Evolutionary conservation across 176 grass and related monocot species (phyloP), one percentile per base, ranked within the genome.

Genomic region (Triticum turgidum): DNA sequence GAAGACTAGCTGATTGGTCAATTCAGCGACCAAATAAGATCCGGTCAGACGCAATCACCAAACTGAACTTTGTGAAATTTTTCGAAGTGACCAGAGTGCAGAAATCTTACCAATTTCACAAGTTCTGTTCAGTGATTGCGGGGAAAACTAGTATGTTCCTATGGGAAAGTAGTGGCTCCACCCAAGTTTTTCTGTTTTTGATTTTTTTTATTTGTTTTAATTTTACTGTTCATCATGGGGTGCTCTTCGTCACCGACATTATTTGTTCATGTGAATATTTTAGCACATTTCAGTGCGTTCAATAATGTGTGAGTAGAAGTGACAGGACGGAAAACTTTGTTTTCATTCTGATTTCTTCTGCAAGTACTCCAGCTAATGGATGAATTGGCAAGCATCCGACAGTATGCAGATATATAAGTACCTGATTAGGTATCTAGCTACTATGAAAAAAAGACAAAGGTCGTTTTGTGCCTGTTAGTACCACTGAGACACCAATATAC

Each of bases 351-450:
- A 51, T 84, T 69, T 66, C 29, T 80, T 84, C 45, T 68, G 41
- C 56, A 80, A 90, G 58, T 87, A 87, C 83, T 64, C 65, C 32
- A 75, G 39, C 32, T 79, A 63, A 61, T 90, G 85, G 81, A 83
- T 84, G 77, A 81, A 84, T 69, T 81, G 45, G 69, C 82, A 91
- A 87, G 85, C 81, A 81, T 87, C 76, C 27, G n/a, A 85, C 49
- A 64, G 62, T 80, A 84, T 90, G 54, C 52, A 83, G 12, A 66
- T 73, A 79, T 74, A 25, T 3, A 72, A 45, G 56, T 78, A 71
- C 62, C 84, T 83, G 86, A 18, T 42, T 89, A 83, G 54, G 30
- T 18, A 73, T 78, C 45, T 13, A 49, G 45, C 45, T 49, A 49
- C 12, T 14, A 30, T 30, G 29, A 30, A 30, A 30, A 30, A 49